Base-by-base conservation (phyloP, 495 filamentous ascomycete species). In the Lentithecium fluviatile region DNA sequence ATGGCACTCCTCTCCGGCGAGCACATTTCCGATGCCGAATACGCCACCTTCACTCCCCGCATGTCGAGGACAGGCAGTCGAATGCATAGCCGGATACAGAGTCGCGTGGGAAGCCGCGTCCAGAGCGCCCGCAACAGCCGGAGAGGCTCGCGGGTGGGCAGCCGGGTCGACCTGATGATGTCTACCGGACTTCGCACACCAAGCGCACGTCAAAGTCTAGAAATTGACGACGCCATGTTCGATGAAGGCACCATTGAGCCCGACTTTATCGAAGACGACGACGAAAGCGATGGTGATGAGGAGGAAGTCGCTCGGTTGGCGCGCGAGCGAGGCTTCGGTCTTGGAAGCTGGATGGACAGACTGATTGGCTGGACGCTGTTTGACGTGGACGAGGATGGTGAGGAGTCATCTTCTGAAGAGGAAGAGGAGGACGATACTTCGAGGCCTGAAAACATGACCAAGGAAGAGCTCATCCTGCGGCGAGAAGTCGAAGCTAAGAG, bases 311-410 rank as follows among this genome's bases (percentile, higher is more conserved):
- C 78, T 54, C 70, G 78, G 55, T 68, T 86, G 15, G 79, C 85
- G 21, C 71, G 79, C 52, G 78, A 83, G 58, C 80, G 79, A n/a
- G 82, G 81, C 43, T 85, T 84, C 52, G 85, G 87, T 4, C 73
- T 91, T n/a, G 87, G 87, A 0, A 80, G 82, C 10, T 90, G 87
- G 84, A 79, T 96, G 62, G 89, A 89, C 64, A 79, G 81, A 46
- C 66, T 91, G 57, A 80, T 91, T 37, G 86, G 85, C 6, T 91
- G 89, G 81, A 87, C 84, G 15, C 72, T 94, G 17, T 93, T 94
- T 71, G 82, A 85, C 7, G 85, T 90, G 10, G 82, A 88, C 37
- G 86, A 88, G 64, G 76, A 85, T 53, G 77, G 82, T 69, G 79
- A 78, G 57, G 76, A 78, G 21, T 80, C 84, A 15, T 38, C 36